phyloP scores from a whole-genome alignment of 768 basidiomycete species.

The Tricholoma saponaceum region DNA sequence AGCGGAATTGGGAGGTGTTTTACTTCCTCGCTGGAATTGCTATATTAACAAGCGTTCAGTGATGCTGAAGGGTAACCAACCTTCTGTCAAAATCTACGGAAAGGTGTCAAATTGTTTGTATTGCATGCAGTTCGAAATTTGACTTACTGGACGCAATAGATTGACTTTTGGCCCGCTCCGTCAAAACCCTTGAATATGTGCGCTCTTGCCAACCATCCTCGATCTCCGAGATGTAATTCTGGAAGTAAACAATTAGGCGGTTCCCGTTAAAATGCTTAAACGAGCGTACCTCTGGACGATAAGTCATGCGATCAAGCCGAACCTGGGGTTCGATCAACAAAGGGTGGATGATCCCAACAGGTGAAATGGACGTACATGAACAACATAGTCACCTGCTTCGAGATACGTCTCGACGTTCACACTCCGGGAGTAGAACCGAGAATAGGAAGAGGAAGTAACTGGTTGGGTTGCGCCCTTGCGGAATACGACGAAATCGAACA shows the following conservation, averaged over 20 bases:
- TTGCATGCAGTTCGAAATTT: too few species aligned
- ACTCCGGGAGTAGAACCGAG: constrained; percentile 17
- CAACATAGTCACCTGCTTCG: constrained; percentile 24
- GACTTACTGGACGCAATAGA: too few species aligned
- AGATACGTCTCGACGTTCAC: constrained; percentile 23
- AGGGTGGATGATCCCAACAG: not conserved
- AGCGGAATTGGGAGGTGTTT: constrained; percentile 15
- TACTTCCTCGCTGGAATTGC: not conserved
- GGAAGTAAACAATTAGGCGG: not conserved
- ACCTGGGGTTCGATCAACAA: constrained; percentile 3
- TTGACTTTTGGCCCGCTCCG: too few species aligned
- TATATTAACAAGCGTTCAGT: not conserved
- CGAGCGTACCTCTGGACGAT: not conserved
- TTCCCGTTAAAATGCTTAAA: not conserved
- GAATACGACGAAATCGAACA: constrained; percentile 34
- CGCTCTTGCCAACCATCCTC: constrained; percentile 5
- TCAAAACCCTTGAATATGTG: constrained; percentile 5
- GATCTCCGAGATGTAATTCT: too few species aligned
- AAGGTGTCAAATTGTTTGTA: too few species aligned
- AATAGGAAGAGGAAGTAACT: constrained; percentile 14
- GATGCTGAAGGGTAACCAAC: constrained; percentile 1
- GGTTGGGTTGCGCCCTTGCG: constrained; percentile 26
- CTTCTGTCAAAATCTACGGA: not conserved
- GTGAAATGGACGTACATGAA: constrained; percentile 18
- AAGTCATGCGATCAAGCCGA: constrained; percentile 11